Percentiles rank a stretch among this genome's conserved stretches.
Evolutionary conservation across 2,329 filamentous ascomycete genomes (phyloP).

Genomic region (Penicillium aurantiogriseum): DNA sequence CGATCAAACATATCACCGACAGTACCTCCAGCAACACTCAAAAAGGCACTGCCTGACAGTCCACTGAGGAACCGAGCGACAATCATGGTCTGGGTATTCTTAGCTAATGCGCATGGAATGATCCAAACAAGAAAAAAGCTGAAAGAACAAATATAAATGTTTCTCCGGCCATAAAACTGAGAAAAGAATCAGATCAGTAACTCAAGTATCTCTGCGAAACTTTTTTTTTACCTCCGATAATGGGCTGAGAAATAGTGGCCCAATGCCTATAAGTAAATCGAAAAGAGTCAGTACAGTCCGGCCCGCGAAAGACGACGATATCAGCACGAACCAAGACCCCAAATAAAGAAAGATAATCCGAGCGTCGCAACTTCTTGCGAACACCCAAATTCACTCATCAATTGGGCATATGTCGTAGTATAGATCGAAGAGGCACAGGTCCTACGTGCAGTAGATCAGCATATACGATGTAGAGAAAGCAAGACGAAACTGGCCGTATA

Average conservation of each 20-base stretch:
- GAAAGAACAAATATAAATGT: slow-evolving; percentile 77
- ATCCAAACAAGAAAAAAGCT: slow-evolving; percentile 62
- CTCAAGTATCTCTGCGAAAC: too few relatives aligned
- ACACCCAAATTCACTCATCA: slow-evolving; percentile 70
- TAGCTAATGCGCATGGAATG: slow-evolving; percentile 76
- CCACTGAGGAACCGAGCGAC: slow-evolving; percentile 69
- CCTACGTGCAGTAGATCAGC: slow-evolving; percentile 42
- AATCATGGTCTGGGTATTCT: slow-evolving; percentile 77
- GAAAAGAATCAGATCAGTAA: too few relatives aligned
- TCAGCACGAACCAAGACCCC: slow-evolving; percentile 62
- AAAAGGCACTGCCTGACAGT: slow-evolving; percentile 51
- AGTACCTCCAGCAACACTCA: slow-evolving; percentile 75
- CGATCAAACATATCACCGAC: slow-evolving; percentile 75
- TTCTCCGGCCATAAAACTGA: slow-evolving; percentile 74
- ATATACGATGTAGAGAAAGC: background rate
- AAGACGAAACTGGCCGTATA: slow-evolving; percentile 26
- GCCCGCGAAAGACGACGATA: background rate
- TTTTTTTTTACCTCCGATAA: slow-evolving; percentile 52
- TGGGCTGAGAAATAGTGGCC: slow-evolving; percentile 63
- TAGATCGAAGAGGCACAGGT: slow-evolving; percentile 88
- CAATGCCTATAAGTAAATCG: slow-evolving; percentile 42
- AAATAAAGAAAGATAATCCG: slow-evolving; percentile 78
- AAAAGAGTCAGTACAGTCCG: background rate
- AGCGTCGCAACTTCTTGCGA: slow-evolving; percentile 72
- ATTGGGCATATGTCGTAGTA: slow-evolving; percentile 74